These are phyloP conservation scores for Phytophthora cryptogea DNA, from an alignment of 352 stramenopile genomes.

Conservation along the genomic window DNA sequence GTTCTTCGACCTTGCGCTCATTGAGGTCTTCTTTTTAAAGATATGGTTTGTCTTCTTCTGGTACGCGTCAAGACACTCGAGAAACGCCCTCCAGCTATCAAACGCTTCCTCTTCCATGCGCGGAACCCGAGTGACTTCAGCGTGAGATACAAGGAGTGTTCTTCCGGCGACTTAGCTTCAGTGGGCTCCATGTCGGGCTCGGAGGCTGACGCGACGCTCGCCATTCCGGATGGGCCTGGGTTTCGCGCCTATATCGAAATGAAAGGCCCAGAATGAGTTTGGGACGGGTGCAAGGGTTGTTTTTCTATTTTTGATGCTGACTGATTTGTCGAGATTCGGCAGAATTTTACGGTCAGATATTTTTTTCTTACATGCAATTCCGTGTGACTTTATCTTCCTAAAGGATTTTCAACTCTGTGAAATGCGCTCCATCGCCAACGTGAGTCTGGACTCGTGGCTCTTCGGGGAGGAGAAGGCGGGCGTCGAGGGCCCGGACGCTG, in stretches of 20 bases:
- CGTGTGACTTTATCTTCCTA: too few species aligned
- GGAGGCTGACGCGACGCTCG: not conserved
- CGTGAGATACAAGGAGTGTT: not conserved
- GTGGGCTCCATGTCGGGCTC: not conserved
- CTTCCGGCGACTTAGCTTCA: not conserved
- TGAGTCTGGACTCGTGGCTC: constrained; percentile 83
- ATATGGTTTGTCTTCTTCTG: not conserved
- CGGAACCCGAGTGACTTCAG: not conserved
- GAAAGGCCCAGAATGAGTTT: not conserved
- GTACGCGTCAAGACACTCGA: not conserved
- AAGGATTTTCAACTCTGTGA: too few species aligned
- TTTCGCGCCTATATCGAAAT: not conserved
- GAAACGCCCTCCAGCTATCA: not conserved
- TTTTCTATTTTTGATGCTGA: too few species aligned
- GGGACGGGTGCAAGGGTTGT: too few species aligned
- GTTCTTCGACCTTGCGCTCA: not conserved
- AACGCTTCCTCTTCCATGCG: not conserved
- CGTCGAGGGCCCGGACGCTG: constrained; percentile 11
- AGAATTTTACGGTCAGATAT: too few species aligned
- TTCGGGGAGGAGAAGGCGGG: constrained; percentile 69
- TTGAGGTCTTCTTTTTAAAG: not conserved
- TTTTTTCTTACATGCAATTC: too few species aligned
- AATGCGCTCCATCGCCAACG: constrained; percentile 61
- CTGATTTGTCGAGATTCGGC: too few species aligned
- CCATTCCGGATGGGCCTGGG: not conserved